Evolutionary conservation across 441 rosid species (phyloP).

Genomic region (Hura crepitans): DNA sequence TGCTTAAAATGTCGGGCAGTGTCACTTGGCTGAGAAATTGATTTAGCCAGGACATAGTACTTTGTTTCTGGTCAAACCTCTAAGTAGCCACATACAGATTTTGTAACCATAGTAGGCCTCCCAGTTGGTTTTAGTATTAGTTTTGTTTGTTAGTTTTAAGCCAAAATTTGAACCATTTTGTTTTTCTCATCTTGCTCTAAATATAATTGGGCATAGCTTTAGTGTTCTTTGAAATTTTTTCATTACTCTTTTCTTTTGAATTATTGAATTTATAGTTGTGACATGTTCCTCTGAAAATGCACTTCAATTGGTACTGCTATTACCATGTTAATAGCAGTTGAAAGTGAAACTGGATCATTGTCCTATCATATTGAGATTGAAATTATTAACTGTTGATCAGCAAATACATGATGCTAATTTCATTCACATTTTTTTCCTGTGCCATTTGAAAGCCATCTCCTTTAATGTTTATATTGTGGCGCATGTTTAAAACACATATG

Average conservation of each 20-base stretch:
- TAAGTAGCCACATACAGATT: background rate
- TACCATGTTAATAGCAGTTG: background rate
- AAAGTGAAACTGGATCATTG: background rate
- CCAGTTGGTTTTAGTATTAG: background rate
- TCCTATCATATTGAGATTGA: background rate
- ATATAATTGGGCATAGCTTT: background rate
- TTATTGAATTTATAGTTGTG: background rate
- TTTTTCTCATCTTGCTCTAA: background rate
- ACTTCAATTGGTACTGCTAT: background rate
- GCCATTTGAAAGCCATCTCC: background rate
- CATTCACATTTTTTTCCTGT: background rate
- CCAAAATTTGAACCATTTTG: background rate
- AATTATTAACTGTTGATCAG: background rate
- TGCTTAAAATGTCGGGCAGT: background rate
- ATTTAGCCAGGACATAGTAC: background rate
- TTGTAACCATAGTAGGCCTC: background rate
- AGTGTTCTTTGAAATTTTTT: background rate
- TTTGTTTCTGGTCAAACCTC: background rate
- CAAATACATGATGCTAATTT: background rate
- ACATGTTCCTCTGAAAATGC: background rate
- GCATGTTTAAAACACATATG: conserved; percentile 6
- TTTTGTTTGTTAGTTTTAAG: background rate
- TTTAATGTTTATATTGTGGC: background rate
- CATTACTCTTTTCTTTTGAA: background rate
- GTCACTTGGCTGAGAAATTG: background rate